A percentile compares a stretch with the other conserved stretches of the same genome.
phyloP scores from a whole-genome alignment of 352 stramenopile species.

The Globisporangium canariense region DNA sequence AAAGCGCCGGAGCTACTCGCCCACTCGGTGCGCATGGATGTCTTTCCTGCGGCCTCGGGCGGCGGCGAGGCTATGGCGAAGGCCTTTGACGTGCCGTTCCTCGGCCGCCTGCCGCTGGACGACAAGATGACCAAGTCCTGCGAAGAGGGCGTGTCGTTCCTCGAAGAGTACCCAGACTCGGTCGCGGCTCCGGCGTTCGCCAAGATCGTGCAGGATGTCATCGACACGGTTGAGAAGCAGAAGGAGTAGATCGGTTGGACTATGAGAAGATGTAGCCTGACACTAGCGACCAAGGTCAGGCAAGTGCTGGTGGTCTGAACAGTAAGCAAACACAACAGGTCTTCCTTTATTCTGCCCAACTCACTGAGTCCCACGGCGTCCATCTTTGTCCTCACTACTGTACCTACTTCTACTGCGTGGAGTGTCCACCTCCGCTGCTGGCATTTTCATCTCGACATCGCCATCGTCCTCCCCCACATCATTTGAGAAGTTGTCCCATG shows the following conservation, averaged over 20 bases:
- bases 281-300: background rate
- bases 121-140: conserved; percentile 95
- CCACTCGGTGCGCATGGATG: conserved; percentile 62
- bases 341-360: background rate
- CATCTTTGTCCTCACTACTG: background rate
- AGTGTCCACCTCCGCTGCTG: background rate
- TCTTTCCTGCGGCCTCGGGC: conserved; percentile 87
- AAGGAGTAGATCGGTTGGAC: conserved; percentile 1
- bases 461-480: background rate
- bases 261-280: background rate
- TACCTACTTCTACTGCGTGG: conserved; percentile 2
- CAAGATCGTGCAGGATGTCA: conserved; percentile 69
- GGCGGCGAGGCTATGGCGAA: conserved; percentile 95
- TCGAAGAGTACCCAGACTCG: conserved; percentile 85
- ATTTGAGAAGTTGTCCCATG: background rate
- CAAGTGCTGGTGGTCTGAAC: background rate
- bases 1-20: conserved; percentile 81
- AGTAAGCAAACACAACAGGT: background rate
- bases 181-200: conserved; percentile 65
- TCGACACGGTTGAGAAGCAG: conserved; percentile 53
- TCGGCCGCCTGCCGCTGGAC: conserved; percentile 96
- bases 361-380: background rate
- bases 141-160: conserved; percentile 94
- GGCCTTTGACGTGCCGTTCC: conserved; percentile 95
- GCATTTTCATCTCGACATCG: conserved; percentile 1